These are phyloP conservation scores for Ogataea paraovalis DNA, from an alignment of 805 yeast species.

Conservation along the genomic window DNA sequence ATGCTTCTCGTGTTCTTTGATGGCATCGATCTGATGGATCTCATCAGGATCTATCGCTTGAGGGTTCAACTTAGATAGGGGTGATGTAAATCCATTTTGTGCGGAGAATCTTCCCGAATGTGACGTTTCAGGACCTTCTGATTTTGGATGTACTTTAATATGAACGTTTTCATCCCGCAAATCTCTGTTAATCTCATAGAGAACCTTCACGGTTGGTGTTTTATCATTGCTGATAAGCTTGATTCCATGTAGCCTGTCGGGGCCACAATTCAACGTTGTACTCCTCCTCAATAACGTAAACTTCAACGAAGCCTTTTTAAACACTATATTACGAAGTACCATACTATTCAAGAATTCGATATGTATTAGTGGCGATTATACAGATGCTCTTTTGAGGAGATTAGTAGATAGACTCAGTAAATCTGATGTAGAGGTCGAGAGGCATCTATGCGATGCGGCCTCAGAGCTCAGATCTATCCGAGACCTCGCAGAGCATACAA, in stretches of 20 bases:
- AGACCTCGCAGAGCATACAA: too few species aligned
- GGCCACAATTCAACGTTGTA: neutral
- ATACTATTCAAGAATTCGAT: too few species aligned
- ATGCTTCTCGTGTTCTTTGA: constrained; percentile 1
- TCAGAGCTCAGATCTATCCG: too few species aligned
- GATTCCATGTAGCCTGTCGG: neutral
- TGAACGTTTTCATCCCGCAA: constrained; percentile 16
- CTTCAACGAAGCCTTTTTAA: too few species aligned
- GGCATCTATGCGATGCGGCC: too few species aligned
- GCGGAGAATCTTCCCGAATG: neutral
- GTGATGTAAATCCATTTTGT: neutral
- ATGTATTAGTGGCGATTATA: too few species aligned
- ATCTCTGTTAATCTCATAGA: constrained; percentile 13
- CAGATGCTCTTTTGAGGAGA: too few species aligned
- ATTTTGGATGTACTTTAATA: constrained; percentile 1
- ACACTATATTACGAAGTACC: too few species aligned
- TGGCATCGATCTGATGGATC: neutral
- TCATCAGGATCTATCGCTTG: neutral
- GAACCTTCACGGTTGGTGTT: constrained; percentile 14
- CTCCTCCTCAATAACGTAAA: neutral
- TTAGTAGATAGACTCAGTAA: too few species aligned
- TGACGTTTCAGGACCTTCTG: neutral
- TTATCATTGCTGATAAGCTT: neutral
- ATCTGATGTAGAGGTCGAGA: too few species aligned
- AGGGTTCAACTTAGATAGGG: neutral